A percentile compares a stretch with the other conserved stretches of the same genome.
Evolutionary conservation across 2,329 filamentous ascomycete species (phyloP).

Genomic region (Zymoseptoria brevis): DNA sequence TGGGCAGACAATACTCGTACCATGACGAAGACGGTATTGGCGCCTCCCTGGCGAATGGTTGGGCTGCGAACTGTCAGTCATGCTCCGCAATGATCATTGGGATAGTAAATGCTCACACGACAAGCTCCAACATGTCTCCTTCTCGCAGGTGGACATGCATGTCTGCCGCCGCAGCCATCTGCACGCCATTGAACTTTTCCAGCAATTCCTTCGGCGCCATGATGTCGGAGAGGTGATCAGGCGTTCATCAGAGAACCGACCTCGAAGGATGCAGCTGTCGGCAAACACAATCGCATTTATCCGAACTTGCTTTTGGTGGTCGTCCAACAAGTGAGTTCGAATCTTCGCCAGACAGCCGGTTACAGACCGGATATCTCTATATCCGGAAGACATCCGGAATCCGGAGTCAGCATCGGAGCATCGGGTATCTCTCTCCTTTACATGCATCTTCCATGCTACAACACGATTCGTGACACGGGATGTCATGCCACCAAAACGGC

Average conservation of each 20-base stretch:
- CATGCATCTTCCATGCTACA: neutral
- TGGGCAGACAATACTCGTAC: slow-evolving; percentile 26
- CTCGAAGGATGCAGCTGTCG: neutral
- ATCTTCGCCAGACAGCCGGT: neutral
- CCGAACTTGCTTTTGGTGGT: neutral
- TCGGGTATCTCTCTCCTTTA: neutral
- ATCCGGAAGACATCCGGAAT: neutral
- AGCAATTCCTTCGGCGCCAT: slow-evolving; percentile 20
- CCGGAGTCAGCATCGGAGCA: neutral
- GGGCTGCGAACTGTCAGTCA: slow-evolving; percentile 27
- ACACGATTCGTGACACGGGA: neutral
- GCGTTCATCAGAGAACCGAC: neutral
- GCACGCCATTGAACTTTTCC: slow-evolving; percentile 36
- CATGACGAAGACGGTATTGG: slow-evolving; percentile 49
- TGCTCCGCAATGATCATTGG: neutral
- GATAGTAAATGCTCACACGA: slow-evolving; percentile 24
- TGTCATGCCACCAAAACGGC: slow-evolving; percentile 12
- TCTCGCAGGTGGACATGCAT: slow-evolving; percentile 47
- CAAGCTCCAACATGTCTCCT: slow-evolving; percentile 44
- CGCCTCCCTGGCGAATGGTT: slow-evolving; percentile 44
- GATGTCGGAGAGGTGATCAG: slow-evolving; percentile 19
- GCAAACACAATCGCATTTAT: neutral
- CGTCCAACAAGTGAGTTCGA: neutral
- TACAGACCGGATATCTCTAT: neutral
- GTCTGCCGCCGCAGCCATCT: slow-evolving; percentile 43